These are phyloP conservation scores for Euphorbia pulcherrima DNA, from an alignment of 345 rosid species.

Conservation along the genomic window DNA sequence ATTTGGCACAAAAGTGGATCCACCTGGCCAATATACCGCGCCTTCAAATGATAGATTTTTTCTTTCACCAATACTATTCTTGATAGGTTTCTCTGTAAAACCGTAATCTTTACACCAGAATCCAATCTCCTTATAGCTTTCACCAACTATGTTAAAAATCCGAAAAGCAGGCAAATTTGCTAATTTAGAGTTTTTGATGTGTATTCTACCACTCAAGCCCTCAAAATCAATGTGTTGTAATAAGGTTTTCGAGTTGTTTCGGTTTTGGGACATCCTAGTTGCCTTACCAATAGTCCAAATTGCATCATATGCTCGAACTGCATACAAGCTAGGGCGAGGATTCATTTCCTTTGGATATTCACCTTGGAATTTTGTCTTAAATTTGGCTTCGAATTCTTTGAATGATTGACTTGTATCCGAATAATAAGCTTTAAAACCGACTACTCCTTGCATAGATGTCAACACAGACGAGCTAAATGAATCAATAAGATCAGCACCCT, in stretches of 20 bases:
- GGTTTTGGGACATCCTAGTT: neutral
- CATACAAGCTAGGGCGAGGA: neutral
- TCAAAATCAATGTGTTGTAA: constrained; percentile 5
- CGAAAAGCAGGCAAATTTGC: neutral
- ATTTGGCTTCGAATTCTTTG: neutral
- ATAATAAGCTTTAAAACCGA: neutral
- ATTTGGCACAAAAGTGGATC: neutral
- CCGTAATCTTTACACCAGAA: neutral
- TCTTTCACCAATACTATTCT: neutral
- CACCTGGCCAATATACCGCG: neutral
- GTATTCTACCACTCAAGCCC: constrained; percentile 2
- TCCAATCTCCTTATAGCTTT: neutral
- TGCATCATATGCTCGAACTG: constrained; percentile 3
- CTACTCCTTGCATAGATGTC: constrained; percentile 1
- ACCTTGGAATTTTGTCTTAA: neutral
- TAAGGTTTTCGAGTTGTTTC: neutral
- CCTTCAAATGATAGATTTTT: constrained; percentile 1
- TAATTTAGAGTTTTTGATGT: neutral
- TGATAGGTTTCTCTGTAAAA: neutral
- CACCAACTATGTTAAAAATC: neutral
- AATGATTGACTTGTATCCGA: neutral
- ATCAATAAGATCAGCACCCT: neutral
- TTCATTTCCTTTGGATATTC: constrained; percentile 5
- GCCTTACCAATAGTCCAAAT: constrained; percentile 2
- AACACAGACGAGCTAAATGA: neutral